Evolutionary conservation across 2,329 filamentous ascomycete species (phyloP).

Genomic region (Exophiala sp.): DNA sequence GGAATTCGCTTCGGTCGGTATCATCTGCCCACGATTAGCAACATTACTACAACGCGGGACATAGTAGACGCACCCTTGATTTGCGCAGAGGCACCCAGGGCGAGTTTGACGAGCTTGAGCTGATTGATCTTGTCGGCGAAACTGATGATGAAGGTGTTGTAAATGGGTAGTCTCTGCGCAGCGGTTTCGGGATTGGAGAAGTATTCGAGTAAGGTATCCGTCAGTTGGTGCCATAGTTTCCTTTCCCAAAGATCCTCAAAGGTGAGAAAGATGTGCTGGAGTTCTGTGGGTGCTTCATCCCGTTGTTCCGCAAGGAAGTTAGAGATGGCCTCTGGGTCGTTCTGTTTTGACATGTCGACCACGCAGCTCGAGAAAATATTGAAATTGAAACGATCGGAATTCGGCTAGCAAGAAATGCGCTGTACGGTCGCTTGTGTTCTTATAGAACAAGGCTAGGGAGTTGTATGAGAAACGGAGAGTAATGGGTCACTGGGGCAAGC

Average conservation of each 20-base stretch:
- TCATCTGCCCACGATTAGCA: constrained; percentile 61
- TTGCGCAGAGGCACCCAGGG: constrained; percentile 79
- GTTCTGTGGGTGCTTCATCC: constrained; percentile 79
- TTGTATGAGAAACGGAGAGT: too few species aligned
- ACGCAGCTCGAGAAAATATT: constrained; percentile 18
- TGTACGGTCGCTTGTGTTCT: too few species aligned
- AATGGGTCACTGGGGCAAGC: neutral
- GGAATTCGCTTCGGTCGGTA: constrained; percentile 78
- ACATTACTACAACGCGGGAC: neutral
- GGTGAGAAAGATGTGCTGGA: constrained; percentile 81
- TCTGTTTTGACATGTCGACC: constrained; percentile 19
- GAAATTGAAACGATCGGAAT: neutral
- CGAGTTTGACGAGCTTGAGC: constrained; percentile 89
- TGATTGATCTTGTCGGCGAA: constrained; percentile 99
- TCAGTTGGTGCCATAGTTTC: constrained; percentile 98
- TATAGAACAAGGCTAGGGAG: too few species aligned
- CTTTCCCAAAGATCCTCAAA: constrained; percentile 98
- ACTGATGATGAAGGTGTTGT: constrained; percentile 89
- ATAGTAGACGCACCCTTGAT: constrained; percentile 64
- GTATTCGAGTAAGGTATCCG: constrained; percentile 80
- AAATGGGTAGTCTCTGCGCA: constrained; percentile 80
- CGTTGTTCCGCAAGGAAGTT: constrained; percentile 91
- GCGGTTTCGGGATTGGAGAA: constrained; percentile 80
- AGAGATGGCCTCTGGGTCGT: constrained; percentile 55
- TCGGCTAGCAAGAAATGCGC: neutral